Conservation (phyloP, 306 rosid species). For the Cucumis hystrix region DNA sequence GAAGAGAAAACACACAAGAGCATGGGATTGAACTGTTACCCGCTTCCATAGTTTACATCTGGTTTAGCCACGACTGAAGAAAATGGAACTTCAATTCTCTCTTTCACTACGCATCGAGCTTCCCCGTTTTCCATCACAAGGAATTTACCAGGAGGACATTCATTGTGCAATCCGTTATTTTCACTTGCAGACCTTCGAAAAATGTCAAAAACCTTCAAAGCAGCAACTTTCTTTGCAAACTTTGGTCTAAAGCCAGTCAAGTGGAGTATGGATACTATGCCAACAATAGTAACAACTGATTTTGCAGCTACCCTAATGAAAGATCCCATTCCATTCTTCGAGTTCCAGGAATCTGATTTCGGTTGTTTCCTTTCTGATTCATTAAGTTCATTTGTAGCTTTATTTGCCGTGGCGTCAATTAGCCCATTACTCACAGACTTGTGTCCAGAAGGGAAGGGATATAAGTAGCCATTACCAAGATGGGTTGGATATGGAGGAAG, state of each 20-base stretch:
- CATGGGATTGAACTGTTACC: constrained; percentile 20
- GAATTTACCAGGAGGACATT: constrained; percentile 73
- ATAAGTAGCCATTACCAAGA: constrained; percentile 37
- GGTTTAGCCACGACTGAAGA: constrained; percentile 60
- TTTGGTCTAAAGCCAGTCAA: constrained; percentile 61
- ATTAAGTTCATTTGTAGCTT: constrained; percentile 17
- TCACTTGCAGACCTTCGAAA: constrained; percentile 26
- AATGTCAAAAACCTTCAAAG: constrained; percentile 18
- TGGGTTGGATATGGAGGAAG: constrained; percentile 86
- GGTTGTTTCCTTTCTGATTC: constrained; percentile 20
- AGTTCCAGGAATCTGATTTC: constrained; percentile 20
- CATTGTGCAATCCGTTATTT: constrained; percentile 14
- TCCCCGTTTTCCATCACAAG: constrained; percentile 57
- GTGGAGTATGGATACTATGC: constrained; percentile 52
- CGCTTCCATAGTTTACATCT: constrained; percentile 90
- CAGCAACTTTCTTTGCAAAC: constrained; percentile 19
- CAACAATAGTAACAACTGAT: constrained; percentile 49
- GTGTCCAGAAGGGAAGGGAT: constrained; percentile 26
- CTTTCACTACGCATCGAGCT: constrained; percentile 80
- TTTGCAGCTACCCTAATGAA: constrained; percentile 48
- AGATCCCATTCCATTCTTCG: constrained; percentile 35
- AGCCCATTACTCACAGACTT: constrained; percentile 45
- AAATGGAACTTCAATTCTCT: constrained; percentile 94
- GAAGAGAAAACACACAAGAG: background rate
- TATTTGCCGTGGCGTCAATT: constrained; percentile 19